Evolutionary conservation across 257 asterid species (phyloP), one percentile per base, ranked within the genome.

Genomic region (Osmanthus fragrans): DNA sequence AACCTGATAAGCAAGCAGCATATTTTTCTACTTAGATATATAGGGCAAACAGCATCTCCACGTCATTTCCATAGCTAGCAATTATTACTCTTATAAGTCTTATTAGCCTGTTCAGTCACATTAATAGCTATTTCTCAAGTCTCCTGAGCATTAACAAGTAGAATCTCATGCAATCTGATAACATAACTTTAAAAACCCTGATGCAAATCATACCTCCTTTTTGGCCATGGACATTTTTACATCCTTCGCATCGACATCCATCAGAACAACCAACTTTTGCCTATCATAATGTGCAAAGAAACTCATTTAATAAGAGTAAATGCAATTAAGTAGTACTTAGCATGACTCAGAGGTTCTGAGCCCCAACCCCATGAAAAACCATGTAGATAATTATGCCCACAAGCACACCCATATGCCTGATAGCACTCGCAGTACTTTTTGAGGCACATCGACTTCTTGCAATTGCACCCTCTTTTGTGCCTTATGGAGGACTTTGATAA

Each of bases 171-270:
- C 25, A 73, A n/a, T 25, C 39, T 36, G 13, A 30, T 32, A 76
- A 63, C 70, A 63, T 29, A 33, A 60, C 16, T 36, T 15, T 4
- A 10, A 54, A n/a, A n/a, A n/a, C n/a, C n/a, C n/a, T n/a, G n/a
- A 4, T 75, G 56, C 73, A 63, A 64, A 79, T 13, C 66, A 37
- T 86, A 92, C 98, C 97, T 89, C 84, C 95, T 82, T 92, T 92
- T 21, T 25, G 79, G 66, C 97, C 98, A 40, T 73, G 80, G 71
- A 51, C 78, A 86, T 94, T 94, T 85, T 89, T 80, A 78, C 97
- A 92, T 75, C 95, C 96, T 79, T 92, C 94, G 40, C 98, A 94
- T 18, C 95, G 86, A 86, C 98, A 94, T 83, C 92, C 95, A 79
- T 88, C 91, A 39, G 94, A 89, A 82, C 98, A 94, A 71, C 96